These are phyloP conservation scores for Didymosphaeria variabile DNA, from an alignment of 2,329 filamentous ascomycete genomes.

Conservation along the genomic window DNA sequence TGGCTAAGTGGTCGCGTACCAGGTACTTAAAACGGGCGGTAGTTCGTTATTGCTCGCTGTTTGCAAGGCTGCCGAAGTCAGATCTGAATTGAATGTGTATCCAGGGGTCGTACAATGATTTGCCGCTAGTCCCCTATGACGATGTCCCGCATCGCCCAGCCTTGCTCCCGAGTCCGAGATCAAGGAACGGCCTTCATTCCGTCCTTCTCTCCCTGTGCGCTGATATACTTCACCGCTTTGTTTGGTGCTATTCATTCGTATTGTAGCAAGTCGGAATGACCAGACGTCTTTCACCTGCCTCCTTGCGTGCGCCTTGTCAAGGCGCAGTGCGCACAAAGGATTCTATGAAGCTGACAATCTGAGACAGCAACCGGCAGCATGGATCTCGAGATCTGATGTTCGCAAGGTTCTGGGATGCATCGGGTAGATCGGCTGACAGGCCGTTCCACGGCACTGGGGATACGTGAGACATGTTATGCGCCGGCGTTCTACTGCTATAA, in stretches of 20 bases:
- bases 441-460: background rate
- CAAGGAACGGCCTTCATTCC: constrained; percentile 11
- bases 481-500: background rate
- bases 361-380: background rate
- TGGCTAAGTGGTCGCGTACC: background rate
- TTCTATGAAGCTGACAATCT: background rate
- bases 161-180: background rate
- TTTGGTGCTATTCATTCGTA: background rate
- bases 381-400: constrained; percentile 3
- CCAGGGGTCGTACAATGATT: background rate
- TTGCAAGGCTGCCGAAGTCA: background rate
- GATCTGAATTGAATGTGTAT: background rate
- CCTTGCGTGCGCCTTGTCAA: background rate
- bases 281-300: background rate
- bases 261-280: background rate
- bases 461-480: background rate
- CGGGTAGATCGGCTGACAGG: background rate
- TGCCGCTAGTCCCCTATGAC: constrained; percentile 5
- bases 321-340: no score
- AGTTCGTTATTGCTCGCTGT: background rate
- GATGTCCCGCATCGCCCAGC: constrained; percentile 3
- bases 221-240: background rate
- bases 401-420: constrained; percentile 5
- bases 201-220: background rate
- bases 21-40: background rate